Conservation (phyloP, 2,329 filamentous ascomycete genomes). For the Lachnellula arida region DNA sequence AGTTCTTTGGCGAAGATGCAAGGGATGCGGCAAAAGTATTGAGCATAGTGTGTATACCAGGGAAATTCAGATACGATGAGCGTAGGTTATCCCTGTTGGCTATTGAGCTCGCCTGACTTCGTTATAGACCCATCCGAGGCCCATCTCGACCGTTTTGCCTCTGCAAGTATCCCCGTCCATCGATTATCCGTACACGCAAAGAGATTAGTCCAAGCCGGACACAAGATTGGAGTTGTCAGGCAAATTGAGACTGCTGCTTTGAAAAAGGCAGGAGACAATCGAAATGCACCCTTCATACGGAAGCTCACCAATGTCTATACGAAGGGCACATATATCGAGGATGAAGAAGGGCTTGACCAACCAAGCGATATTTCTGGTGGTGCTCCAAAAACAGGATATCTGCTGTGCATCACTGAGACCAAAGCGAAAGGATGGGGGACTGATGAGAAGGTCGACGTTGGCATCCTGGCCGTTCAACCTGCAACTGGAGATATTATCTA, state of each 20-base stretch:
- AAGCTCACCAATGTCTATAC: conserved; percentile 97
- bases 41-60: conserved; percentile 93
- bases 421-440: conserved; percentile 75
- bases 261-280: conserved; percentile 92
- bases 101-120: conserved; percentile 20
- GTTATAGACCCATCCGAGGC: conserved; percentile 74
- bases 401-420: conserved; percentile 86
- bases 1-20: conserved; percentile 95
- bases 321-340: conserved; percentile 95
- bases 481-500: conserved; percentile 95
- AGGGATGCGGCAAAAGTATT: conserved; percentile 83
- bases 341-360: conserved; percentile 72
- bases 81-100: conserved; percentile 43
- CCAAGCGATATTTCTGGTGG: conserved; percentile 48
- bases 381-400: conserved; percentile 69
- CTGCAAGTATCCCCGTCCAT: conserved; percentile 91
- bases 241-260: conserved; percentile 93
- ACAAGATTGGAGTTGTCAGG: conserved; percentile 93
- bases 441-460: conserved; percentile 90
- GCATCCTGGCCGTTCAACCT: conserved; percentile 89
- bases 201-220: conserved; percentile 81
- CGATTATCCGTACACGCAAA: conserved; percentile 91
- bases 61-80: conserved; percentile 91
- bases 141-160: conserved; percentile 87
- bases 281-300: conserved; percentile 84